phyloP scores from a whole-genome alignment of 2,329 filamentous ascomycete species.

The Alternaria sp. region DNA sequence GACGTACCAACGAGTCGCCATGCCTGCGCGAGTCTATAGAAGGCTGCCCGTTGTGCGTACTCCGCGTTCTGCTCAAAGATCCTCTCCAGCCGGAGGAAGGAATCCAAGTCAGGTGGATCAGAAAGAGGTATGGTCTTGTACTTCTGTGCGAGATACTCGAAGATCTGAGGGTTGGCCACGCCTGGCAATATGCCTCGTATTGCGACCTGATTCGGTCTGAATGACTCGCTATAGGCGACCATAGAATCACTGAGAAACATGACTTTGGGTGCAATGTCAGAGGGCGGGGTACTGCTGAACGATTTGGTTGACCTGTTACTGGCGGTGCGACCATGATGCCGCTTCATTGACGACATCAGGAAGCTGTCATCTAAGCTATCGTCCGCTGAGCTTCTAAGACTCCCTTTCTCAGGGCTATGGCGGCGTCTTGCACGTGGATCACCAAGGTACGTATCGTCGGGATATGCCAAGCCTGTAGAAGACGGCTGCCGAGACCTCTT shows the following conservation, averaged over 20 bases:
- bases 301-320: constrained; percentile 62
- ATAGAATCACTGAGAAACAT: constrained; percentile 62
- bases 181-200: constrained; percentile 60
- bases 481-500: constrained; percentile 56
- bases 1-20: constrained; percentile 65
- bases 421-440: constrained; percentile 54
- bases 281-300: constrained; percentile 62
- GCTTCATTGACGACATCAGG: constrained; percentile 58
- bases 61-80: constrained; percentile 63
- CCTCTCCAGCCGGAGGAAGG: constrained; percentile 47
- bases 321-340: constrained; percentile 56
- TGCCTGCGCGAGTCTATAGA: constrained; percentile 64
- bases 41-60: constrained; percentile 60
- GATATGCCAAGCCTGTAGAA: constrained; percentile 52
- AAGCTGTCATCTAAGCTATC: constrained; percentile 66
- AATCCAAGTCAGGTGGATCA: constrained; percentile 50
- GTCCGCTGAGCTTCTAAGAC: constrained; percentile 62
- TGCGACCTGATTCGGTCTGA: constrained; percentile 56
- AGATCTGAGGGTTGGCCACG: constrained; percentile 45
- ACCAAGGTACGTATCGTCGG: constrained; percentile 48
- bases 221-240: constrained; percentile 51
- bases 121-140: constrained; percentile 53
- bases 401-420: constrained; percentile 57
- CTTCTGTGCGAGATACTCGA: constrained; percentile 55
- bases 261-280: constrained; percentile 56